Conservation (phyloP, 148 eudicot genomes). For the Fagopyrum tataricum region DNA sequence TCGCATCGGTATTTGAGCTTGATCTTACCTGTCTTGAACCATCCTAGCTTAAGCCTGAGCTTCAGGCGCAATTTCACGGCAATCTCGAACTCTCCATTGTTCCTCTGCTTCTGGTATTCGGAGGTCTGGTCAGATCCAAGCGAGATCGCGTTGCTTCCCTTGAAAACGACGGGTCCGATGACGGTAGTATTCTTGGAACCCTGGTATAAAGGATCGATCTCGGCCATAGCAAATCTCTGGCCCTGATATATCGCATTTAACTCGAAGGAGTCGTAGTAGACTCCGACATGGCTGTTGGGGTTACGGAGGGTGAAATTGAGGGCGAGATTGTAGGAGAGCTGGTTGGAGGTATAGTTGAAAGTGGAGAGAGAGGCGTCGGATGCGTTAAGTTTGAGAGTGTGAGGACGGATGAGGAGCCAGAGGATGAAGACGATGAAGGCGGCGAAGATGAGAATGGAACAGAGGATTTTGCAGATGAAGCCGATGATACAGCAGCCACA, state of each 20-base stretch:
- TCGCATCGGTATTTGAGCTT: conserved; percentile 33
- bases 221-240: conserved; percentile 23
- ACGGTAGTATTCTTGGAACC: conserved; percentile 34
- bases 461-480: conserved; percentile 29
- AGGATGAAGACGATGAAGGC: conserved; percentile 19
- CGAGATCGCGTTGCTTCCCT: conserved; percentile 25
- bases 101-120: conserved; percentile 22
- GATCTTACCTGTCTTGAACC: conserved; percentile 21
- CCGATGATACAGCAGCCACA: conserved; percentile 24
- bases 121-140: conserved; percentile 16
- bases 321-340: conserved; percentile 51
- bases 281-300: conserved; percentile 57
- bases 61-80: conserved; percentile 39
- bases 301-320: conserved; percentile 58
- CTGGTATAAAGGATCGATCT: conserved; percentile 34
- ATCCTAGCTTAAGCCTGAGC: conserved; percentile 30
- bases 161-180: conserved; percentile 22
- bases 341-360: conserved; percentile 18
- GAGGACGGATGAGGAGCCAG: conserved; percentile 17
- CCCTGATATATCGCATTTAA: conserved; percentile 38
- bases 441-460: conserved; percentile 19
- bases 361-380: conserved; percentile 17
- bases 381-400: conserved; percentile 12
- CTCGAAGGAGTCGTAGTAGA: conserved; percentile 55
- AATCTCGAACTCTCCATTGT: conserved; percentile 28